Conservation (phyloP, 305 asterid species). For the Plantago coronopus region DNA sequence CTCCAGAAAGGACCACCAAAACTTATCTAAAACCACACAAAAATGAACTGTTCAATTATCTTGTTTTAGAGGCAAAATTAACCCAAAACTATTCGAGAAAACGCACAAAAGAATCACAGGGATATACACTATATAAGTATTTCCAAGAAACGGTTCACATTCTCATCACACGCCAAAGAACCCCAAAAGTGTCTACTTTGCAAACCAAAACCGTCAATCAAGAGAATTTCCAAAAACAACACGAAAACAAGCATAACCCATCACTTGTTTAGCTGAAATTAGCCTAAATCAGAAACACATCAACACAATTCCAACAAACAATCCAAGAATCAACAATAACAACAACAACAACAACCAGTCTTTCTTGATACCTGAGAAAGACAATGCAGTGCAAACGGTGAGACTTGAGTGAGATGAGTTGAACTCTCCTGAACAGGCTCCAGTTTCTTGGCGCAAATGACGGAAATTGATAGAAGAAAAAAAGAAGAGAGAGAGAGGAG, state of each 20-base stretch:
- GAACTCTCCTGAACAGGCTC: not conserved
- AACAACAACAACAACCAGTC: too few species aligned
- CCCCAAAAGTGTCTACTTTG: not conserved
- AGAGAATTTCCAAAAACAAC: not conserved
- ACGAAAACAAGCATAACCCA: not conserved
- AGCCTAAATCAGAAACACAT: too few species aligned
- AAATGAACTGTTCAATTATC: too few species aligned
- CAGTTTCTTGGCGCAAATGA: not conserved
- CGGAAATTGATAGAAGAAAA: not conserved
- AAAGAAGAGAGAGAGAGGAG: not conserved
- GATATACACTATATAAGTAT: too few species aligned
- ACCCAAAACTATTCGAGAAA: not conserved
- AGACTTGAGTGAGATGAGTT: too few species aligned
- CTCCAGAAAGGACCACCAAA: not conserved
- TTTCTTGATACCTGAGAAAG: slow-evolving; percentile 2
- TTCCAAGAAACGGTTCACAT: not conserved
- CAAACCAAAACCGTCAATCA: not conserved
- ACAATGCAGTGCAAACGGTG: not conserved
- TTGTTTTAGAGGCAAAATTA: too few species aligned
- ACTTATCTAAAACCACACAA: not conserved
- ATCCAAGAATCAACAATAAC: too few species aligned
- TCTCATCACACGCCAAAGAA: slow-evolving; percentile 1
- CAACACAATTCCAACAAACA: too few species aligned
- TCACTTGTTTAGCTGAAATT: not conserved
- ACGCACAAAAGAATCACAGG: not conserved